Base-by-base conservation (phyloP, 345 rosid genomes). In the Excoecaria agallocha region DNA sequence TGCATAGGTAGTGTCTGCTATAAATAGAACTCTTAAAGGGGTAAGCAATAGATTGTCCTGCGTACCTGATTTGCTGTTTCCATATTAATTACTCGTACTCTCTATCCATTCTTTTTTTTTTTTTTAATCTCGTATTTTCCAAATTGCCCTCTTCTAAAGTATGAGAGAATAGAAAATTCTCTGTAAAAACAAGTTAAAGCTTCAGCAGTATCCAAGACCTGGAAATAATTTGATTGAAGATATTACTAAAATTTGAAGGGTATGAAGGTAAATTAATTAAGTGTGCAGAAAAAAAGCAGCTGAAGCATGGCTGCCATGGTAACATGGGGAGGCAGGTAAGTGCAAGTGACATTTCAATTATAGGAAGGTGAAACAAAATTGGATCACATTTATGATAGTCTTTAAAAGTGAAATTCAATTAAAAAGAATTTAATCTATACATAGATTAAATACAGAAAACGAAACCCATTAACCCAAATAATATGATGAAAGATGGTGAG, bases 321-420 rank as follows among this genome's bases (percentile, higher is more conserved):
- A 39, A 64, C 67, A 39, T 38, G 67, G 25, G 25, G 67, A 38
- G 48, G 67, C 8, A 63, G 67, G 38, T 16, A 61, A 61, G 50
- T 41, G 50, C n/a, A 48, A 19, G 43, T 25, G 68, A 19, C 68
- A 41, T 19, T 22, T 41, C 68, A 41, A 64, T 39, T 7, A 39
- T 22, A 64, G 10, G 49, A 17, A 41, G n/a, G 22, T 62, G 49
- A 19, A 30, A 35, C 50, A 64, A 17, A 39, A 2, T 38, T 62
- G 46, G 46, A 38, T 37, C 15, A 62, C 22, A 62, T 39, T 62
- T 17, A 60, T 60, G 64, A 60, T 62, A 22, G 30, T 20, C 61
- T 30, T 57, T 30, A 57, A 57, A 20, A 3, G 61, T 57, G 35
- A 6, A n/a, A 52, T n/a, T 57, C 61, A 57, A 11, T 57, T n/a